Base-by-base conservation (phyloP, 2,329 filamentous ascomycete genomes). In the Cadophora sp. region DNA sequence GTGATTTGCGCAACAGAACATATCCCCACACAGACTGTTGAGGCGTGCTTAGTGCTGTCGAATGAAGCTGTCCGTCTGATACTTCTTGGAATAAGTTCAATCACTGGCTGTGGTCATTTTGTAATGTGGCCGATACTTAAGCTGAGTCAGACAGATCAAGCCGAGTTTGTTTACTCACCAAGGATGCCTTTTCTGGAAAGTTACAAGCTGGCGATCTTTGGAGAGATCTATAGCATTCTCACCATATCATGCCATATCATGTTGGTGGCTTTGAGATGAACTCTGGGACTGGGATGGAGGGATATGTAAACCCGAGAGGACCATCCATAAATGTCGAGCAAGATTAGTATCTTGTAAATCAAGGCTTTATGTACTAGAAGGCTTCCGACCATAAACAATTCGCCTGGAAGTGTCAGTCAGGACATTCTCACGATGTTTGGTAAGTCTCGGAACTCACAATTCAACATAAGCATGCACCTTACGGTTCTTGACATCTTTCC, bases 381-480 rank as follows among this genome's bases (percentile, higher is more conserved):
- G 55, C 24, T 58, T 58, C 19, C 55, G 29, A 24, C 55, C 55
- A 24, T 58, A 37, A 12, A 58, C 55, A 22, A 58, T 40, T 37
- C 34, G 29, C 19, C 55, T 58, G 29, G 12, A 16, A 2, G 16
- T 40, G 8, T 24, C 29, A 29, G n/a, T 24, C 5, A 58, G 55
- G 14, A 58, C 8, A 24, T 37, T 12, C 8, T 26, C 55, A 53
- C 29, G 16, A 22, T 9, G 12, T 56, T 16, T n/a, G 12, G 6
- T 1, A 43, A 46, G 4, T 19, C 14, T 29, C 26, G 7, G 53
- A 19, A 58, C 67, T 62, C 34, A 61, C 56, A 62, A n/a, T 14
- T 46, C 34, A 29, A 37, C 27, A 61, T 66, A 62, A 26, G 56
- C 55, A 51, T 66, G 64, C 22, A 66, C 50, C 9, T 46, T 43